Base-by-base conservation (phyloP, 169 alveolate genomes). In the Hepatocystis sp. region DNA sequence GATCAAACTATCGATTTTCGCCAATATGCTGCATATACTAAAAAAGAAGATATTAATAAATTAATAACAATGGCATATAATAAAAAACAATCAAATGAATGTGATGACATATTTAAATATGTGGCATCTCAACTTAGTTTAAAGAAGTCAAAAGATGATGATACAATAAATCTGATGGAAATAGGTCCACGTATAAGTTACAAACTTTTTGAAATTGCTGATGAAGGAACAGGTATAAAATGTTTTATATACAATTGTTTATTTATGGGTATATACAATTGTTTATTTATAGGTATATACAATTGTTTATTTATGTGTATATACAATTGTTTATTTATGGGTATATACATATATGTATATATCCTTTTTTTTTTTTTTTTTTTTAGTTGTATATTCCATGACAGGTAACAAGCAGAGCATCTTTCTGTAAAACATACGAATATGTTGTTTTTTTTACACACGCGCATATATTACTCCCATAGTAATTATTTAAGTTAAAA, bases 1-100 rank as follows among this genome's bases (percentile, higher is more conserved):
- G 89, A 81, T 47, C 61, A 81, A 61, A 81, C 67, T 36, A 81
- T 81, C 25, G 19, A 81, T 40, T 81, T 81, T 63, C 81, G 89
- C 21, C 89, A 81, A 42, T 81, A 81, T 49, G 53, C 39, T 21
- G 49, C 84, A 61, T 61, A 49, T 51, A 8, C 49, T 47, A 60
- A 56, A 51, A 39, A 4, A 32, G 32, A 4, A 47, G 13, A 61
- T 3, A 28, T 64, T 63, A 64, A 81, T 15, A 66, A 63, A 81
- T 47, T 81, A 49, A 23, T 81, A 36, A 42, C 19, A 7, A 53
- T 53, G 30, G 89, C 89, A n/a, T 81, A 81, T 56, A 42, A 53
- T 34, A 49, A 52, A 28, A 36, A 49, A 44, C 42, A 23, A 27
- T 34, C 42, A 21, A 52, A 55, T 19, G 58, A 60, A 52, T 44